Evolutionary conservation across 805 yeast genomes (phyloP).

Genomic region (Saccharomycopsis capsularis): DNA sequence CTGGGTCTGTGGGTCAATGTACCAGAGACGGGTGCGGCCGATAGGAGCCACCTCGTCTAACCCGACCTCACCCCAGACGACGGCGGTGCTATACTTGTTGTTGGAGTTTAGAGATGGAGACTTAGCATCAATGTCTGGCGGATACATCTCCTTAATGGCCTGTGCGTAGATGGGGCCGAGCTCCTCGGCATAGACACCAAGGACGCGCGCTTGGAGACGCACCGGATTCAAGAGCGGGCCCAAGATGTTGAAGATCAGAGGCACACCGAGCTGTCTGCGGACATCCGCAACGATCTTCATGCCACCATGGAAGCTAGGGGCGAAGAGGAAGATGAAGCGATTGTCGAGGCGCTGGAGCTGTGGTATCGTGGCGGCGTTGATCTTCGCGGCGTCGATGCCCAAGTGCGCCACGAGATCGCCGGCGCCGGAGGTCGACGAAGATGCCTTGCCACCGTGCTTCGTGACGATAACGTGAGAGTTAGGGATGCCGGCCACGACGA

Average conservation of each 20-base stretch:
- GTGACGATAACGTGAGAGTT: conserved; percentile 54
- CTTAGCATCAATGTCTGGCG: conserved; percentile 27
- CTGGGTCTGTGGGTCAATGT: conserved; percentile 40
- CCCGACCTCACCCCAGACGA: conserved; percentile 90
- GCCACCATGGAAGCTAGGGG: conserved; percentile 91
- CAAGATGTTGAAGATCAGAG: conserved; percentile 86
- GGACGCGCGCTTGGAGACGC: conserved; percentile 66
- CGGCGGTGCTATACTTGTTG: conserved; percentile 45
- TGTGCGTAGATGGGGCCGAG: conserved; percentile 81
- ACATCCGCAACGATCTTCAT: conserved; percentile 77
- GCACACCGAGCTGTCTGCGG: conserved; percentile 76
- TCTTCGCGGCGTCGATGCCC: conserved; percentile 77
- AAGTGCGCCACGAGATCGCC: conserved; percentile 77
- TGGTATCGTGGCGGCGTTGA: conserved; percentile 54
- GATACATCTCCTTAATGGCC: conserved; percentile 57
- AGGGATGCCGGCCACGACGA: conserved; percentile 83
- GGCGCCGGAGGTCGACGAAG: conserved; percentile 88
- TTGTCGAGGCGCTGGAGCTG: conserved; percentile 38
- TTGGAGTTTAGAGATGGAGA: not conserved
- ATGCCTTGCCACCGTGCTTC: conserved; percentile 97
- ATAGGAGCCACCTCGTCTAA: conserved; percentile 91
- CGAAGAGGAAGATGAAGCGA: conserved; percentile 65
- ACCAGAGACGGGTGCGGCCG: conserved; percentile 80
- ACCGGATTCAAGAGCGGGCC: conserved; percentile 96
- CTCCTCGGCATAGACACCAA: conserved; percentile 80